phyloP scores from a whole-genome alignment of 192 early-diverging fungal species.

The Backusella luteola region DNA sequence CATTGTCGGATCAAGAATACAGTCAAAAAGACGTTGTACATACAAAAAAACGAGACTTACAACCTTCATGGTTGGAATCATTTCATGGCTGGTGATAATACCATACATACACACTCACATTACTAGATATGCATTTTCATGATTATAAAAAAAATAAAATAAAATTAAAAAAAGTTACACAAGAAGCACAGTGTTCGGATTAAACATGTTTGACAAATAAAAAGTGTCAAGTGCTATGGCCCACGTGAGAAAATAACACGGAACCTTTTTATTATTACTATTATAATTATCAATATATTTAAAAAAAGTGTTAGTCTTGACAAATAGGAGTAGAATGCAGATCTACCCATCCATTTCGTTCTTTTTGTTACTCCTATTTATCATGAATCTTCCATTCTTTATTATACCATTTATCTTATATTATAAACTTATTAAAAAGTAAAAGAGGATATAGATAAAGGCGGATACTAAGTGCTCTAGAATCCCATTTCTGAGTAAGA shows the following conservation, averaged over 20 bases:
- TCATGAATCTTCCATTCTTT: not conserved
- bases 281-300: not conserved
- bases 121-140: constrained; percentile 3
- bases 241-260: constrained; percentile 7
- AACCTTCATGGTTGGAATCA: not conserved
- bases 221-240: constrained; percentile 10
- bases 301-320: not conserved
- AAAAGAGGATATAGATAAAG: not conserved
- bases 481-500: not conserved
- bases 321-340: constrained; percentile 16
- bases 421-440: not conserved
- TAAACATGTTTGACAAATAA: constrained; percentile 11
- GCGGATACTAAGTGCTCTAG: not conserved
- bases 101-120: not conserved
- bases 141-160: not conserved
- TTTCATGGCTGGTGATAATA: constrained; percentile 13
- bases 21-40: not conserved
- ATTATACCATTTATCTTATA: not conserved
- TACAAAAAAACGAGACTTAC: not conserved
- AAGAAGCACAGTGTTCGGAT: not conserved
- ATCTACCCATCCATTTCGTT: not conserved
- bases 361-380: not conserved
- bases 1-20: not conserved
- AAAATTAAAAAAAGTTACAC: not conserved
- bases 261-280: not conserved